Conservation (phyloP, 2,329 filamentous ascomycete genomes). For the Penicillium sp. region DNA sequence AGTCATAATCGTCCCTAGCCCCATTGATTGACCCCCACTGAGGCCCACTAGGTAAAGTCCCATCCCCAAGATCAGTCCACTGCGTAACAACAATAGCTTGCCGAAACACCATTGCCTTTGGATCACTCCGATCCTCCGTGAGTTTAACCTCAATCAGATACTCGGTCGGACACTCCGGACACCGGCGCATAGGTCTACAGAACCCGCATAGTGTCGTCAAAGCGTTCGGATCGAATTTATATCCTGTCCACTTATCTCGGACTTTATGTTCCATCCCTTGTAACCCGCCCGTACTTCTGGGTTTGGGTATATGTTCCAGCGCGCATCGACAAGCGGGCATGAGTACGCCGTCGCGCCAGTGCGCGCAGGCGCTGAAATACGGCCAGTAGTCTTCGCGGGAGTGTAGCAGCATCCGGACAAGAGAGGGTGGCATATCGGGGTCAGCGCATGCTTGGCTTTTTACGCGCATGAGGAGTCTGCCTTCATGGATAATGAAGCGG, state of each 20-base stretch:
- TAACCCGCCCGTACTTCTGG: constrained; percentile 40
- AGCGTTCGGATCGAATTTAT: constrained; percentile 41
- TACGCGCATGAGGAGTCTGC: constrained; percentile 59
- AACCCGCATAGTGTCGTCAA: constrained; percentile 52
- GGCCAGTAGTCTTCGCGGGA: constrained; percentile 61
- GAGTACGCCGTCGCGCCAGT: constrained; percentile 63
- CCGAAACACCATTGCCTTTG: constrained; percentile 50
- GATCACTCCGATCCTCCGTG: constrained; percentile 54
- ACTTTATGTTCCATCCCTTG: constrained; percentile 44
- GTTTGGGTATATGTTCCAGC: constrained; percentile 56
- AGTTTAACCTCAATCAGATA: constrained; percentile 63
- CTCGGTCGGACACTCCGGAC: constrained; percentile 62
- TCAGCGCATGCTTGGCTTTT: constrained; percentile 55
- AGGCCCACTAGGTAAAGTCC: constrained; percentile 46
- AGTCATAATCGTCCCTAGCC: constrained; percentile 49
- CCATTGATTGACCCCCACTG: constrained; percentile 61
- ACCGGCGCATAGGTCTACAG: constrained; percentile 61
- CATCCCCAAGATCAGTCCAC: constrained; percentile 63
- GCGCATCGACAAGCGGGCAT: constrained; percentile 64
- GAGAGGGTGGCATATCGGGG: constrained; percentile 52
- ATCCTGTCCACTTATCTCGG: constrained; percentile 32
- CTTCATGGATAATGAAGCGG: constrained; percentile 55
- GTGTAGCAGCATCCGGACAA: constrained; percentile 58
- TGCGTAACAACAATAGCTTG: constrained; percentile 61
- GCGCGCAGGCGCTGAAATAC: constrained; percentile 62